Conservation (phyloP, 2,329 filamentous ascomycete genomes). For the Penicillium verrucosum region DNA sequence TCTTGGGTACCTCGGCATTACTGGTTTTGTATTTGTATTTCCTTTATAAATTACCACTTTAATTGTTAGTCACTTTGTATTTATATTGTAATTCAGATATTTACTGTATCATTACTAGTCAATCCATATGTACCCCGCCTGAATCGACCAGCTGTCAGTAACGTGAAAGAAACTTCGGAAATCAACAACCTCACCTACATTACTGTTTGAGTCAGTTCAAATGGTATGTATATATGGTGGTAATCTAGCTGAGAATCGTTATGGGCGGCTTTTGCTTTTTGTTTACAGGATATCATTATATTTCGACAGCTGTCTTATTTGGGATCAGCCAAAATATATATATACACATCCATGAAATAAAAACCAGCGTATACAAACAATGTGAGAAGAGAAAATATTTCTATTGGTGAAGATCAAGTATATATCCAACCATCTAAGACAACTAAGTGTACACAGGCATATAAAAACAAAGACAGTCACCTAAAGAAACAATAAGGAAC, state of each 20-base stretch:
- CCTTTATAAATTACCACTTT: rapidly evolving
- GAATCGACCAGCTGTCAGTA: slow-evolving; percentile 25
- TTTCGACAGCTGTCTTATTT: no score
- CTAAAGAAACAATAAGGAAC: slow-evolving; percentile 6
- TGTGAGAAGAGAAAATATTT: not conserved
- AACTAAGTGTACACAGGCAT: slow-evolving; percentile 23
- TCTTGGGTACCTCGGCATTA: slow-evolving; percentile 6
- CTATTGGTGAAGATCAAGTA: slow-evolving; percentile 5
- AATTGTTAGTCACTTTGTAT: not conserved
- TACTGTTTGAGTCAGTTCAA: not conserved
- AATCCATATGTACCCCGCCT: slow-evolving; percentile 14
- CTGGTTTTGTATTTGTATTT: slow-evolving; percentile 5
- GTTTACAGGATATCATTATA: not conserved
- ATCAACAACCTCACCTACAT: not conserved
- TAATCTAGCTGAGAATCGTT: not conserved
- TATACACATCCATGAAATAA: not conserved
- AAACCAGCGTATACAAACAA: not conserved
- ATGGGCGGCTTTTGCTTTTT: not conserved
- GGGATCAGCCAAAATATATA: not conserved
- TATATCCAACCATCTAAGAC: slow-evolving; percentile 15
- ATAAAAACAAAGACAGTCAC: slow-evolving; percentile 6
- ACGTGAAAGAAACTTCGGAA: not conserved
- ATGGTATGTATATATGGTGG: not conserved
- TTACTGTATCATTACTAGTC: not conserved
- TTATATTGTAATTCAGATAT: not conserved